phyloP scores from a whole-genome alignment of 805 yeast species.

The Ogataea siamensis region DNA sequence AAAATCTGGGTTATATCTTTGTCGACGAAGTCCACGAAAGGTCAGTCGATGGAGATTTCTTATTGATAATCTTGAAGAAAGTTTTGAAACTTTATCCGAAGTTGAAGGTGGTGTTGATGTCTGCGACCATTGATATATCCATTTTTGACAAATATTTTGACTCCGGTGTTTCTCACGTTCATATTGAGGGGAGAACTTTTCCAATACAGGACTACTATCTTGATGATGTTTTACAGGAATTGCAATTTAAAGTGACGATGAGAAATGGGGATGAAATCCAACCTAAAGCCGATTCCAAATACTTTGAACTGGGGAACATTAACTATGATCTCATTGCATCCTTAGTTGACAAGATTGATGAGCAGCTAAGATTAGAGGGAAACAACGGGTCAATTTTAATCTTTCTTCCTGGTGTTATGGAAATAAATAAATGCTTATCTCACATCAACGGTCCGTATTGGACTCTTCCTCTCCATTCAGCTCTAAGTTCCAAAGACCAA shows the following conservation, averaged over 20 bases:
- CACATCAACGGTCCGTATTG: conserved; percentile 35
- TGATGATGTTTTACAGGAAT: conserved; percentile 56
- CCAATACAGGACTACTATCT: conserved; percentile 80
- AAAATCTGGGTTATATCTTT: conserved; percentile 64
- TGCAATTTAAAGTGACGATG: conserved; percentile 53
- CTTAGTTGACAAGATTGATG: conserved; percentile 53
- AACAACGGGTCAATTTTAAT: conserved; percentile 74
- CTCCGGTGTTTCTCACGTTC: conserved; percentile 55
- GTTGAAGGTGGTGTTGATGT: conserved; percentile 78
- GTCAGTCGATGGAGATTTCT: conserved; percentile 84
- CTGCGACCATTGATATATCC: conserved; percentile 83
- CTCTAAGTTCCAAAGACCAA: conserved; percentile 80
- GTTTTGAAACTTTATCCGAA: conserved; percentile 50
- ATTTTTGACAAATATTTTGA: conserved; percentile 67
- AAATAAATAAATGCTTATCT: conserved; percentile 67
- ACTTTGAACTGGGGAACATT: conserved; percentile 63
- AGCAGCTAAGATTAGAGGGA: conserved; percentile 38
- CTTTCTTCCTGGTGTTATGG: conserved; percentile 89
- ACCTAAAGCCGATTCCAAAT: conserved; percentile 65
- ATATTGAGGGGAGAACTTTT: conserved; percentile 90
- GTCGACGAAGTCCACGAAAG: conserved; percentile 98
- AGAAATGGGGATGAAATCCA: conserved; percentile 37
- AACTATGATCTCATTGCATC: conserved; percentile 70
- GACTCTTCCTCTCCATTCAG: conserved; percentile 82
- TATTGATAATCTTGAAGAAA: conserved; percentile 71